phyloP scores from a whole-genome alignment of 306 rosid species.

The Castanea mollissima region DNA sequence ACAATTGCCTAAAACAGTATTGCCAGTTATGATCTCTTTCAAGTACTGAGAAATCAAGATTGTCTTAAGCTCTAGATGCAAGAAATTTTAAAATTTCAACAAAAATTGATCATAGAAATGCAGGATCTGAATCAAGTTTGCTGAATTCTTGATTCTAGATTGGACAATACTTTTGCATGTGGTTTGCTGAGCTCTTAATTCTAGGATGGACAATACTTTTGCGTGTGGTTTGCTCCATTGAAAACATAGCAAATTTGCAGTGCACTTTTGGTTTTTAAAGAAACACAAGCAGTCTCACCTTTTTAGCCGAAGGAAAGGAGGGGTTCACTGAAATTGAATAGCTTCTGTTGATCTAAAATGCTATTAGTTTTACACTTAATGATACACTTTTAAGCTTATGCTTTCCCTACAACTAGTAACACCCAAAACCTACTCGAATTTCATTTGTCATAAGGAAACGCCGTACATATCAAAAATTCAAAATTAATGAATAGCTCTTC shows the following conservation, averaged over 20 bases:
- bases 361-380: neutral
- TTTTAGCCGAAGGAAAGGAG: too few species aligned
- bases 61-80: too few species aligned
- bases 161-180: neutral
- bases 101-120: too few species aligned
- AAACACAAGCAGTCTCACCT: neutral
- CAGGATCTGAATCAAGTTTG: neutral
- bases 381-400: too few species aligned
- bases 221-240: too few species aligned
- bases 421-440: neutral
- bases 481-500: constrained; percentile 31
- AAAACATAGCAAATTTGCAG: too few species aligned
- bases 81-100: too few species aligned
- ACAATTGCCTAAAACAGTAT: too few species aligned
- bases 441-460: constrained; percentile 2
- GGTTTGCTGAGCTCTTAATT: neutral
- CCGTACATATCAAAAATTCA: constrained; percentile 29
- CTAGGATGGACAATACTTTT: neutral
- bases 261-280: too few species aligned
- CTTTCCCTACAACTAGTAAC: constrained; percentile 2
- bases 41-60: too few species aligned
- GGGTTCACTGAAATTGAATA: neutral
- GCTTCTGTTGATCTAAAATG: neutral
- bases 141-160: neutral
- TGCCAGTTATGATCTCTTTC: too few species aligned